Evolutionary conservation across 2,329 filamentous ascomycete genomes (phyloP).

Genomic region (Colletotrichum sp.): DNA sequence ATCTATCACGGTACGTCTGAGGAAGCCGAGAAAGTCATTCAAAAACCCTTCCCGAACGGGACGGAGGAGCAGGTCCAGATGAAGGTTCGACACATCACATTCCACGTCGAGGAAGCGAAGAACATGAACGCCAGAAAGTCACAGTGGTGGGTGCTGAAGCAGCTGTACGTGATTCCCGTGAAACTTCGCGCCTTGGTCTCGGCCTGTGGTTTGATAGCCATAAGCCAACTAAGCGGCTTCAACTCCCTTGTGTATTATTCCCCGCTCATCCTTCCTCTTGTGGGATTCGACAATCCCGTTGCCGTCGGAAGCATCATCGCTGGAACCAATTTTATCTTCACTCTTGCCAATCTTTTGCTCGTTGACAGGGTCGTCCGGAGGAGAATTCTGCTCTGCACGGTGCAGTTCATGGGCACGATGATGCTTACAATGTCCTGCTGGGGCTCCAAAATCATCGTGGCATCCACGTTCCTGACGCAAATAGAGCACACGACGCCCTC

Average conservation of each 20-base stretch:
- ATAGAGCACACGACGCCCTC: constrained; percentile 54
- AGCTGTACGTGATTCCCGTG: constrained; percentile 46
- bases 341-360: constrained; percentile 48
- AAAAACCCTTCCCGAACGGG: constrained; percentile 43
- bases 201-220: constrained; percentile 56
- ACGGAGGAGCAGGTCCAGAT: constrained; percentile 45
- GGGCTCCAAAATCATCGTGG: constrained; percentile 53
- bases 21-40: constrained; percentile 40
- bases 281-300: constrained; percentile 52
- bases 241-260: constrained; percentile 58
- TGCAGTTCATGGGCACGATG: constrained; percentile 53
- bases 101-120: constrained; percentile 41
- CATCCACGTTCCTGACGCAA: constrained; percentile 52
- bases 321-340: constrained; percentile 54
- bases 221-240: constrained; percentile 55
- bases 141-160: constrained; percentile 44
- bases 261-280: constrained; percentile 50
- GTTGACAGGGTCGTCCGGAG: constrained; percentile 50
- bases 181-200: constrained; percentile 49
- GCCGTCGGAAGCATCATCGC: constrained; percentile 49
- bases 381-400: constrained; percentile 44
- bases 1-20: constrained; percentile 44
- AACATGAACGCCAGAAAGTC: constrained; percentile 42
- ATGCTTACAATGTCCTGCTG: constrained; percentile 50
- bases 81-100: constrained; percentile 46